Evolutionary conservation across 1,284 basidiomycete genomes (phyloP).

Genomic region (Sanghuangporus baumii): DNA sequence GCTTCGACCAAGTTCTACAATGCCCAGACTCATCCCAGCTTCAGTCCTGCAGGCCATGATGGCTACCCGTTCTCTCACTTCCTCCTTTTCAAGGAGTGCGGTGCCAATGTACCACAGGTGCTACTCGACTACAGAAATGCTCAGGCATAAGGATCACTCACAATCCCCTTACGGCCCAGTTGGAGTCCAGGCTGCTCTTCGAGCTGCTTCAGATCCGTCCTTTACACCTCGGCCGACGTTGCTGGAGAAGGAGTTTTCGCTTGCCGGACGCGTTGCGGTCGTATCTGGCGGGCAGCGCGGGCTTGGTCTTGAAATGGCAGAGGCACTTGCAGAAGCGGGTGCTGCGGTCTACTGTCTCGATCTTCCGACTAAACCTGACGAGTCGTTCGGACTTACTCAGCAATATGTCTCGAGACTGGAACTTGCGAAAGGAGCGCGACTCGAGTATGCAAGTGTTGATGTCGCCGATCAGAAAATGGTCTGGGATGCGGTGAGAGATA

Average conservation of each 20-base stretch:
- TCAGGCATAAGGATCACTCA: not conserved
- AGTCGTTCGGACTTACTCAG: conserved; percentile 57
- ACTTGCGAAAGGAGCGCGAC: conserved; percentile 33
- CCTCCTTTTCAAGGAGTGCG: not conserved
- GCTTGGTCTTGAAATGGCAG: conserved; percentile 78
- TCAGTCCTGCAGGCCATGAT: not conserved
- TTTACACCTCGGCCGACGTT: conserved; percentile 41
- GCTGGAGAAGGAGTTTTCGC: conserved; percentile 62
- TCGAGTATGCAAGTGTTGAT: conserved; percentile 65
- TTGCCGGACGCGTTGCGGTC: conserved; percentile 66
- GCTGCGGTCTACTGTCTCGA: conserved; percentile 78
- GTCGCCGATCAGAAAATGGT: conserved; percentile 56
- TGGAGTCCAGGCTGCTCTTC: conserved; percentile 56
- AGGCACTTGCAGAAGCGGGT: conserved; percentile 72
- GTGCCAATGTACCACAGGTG: not conserved
- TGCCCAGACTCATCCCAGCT: not conserved
- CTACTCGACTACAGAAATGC: not conserved
- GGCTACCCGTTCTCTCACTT: not conserved
- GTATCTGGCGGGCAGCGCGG: conserved; percentile 79
- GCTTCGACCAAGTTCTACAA: not conserved
- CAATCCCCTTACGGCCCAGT: conserved; percentile 50
- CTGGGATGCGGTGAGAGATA: conserved; percentile 51
- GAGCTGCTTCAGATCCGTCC: conserved; percentile 31
- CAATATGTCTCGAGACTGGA: conserved; percentile 45
- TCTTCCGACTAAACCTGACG: conserved; percentile 55